A percentile compares a stretch with the other conserved stretches of the same genome.
These are phyloP conservation scores for Tricholoma terreum DNA, from an alignment of 768 basidiomycete species.

Conservation along the genomic window DNA sequence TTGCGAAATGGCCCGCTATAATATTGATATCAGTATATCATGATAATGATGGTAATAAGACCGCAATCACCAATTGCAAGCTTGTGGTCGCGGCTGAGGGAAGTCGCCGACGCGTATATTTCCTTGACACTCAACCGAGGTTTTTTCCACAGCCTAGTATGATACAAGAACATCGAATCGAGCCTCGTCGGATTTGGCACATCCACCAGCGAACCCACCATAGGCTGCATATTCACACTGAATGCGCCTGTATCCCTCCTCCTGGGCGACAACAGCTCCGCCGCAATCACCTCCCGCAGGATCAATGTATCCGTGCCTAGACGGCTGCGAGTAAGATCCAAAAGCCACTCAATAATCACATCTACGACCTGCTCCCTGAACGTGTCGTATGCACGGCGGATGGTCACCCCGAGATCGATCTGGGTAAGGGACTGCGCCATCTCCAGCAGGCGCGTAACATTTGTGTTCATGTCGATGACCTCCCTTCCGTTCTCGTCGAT, in stretches of 20 bases:
- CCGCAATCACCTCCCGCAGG: slow-evolving; percentile 69
- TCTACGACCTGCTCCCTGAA: slow-evolving; percentile 84
- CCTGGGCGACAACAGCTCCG: slow-evolving; percentile 63
- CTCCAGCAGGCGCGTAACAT: slow-evolving; percentile 57
- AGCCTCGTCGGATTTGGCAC: slow-evolving; percentile 44
- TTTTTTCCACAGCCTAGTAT: slow-evolving; percentile 82
- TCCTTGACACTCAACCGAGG: slow-evolving; percentile 79
- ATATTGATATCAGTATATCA: background rate
- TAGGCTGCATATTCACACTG: slow-evolving; percentile 35
- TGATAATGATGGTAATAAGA: background rate
- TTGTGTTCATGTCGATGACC: slow-evolving; percentile 73
- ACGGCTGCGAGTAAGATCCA: slow-evolving; percentile 74
- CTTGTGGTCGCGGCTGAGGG: slow-evolving; percentile 70
- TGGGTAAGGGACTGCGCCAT: slow-evolving; percentile 76
- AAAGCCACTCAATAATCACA: slow-evolving; percentile 83
- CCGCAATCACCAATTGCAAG: slow-evolving; percentile 66
- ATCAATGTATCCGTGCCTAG: slow-evolving; percentile 64
- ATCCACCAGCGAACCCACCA: slow-evolving; percentile 36
- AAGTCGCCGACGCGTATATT: slow-evolving; percentile 73
- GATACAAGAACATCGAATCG: slow-evolving; percentile 76
- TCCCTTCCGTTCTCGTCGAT: slow-evolving; percentile 82
- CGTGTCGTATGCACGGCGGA: slow-evolving; percentile 82
- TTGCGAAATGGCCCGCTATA: slow-evolving; percentile 78
- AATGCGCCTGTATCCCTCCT: slow-evolving; percentile 48
- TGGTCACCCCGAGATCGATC: slow-evolving; percentile 89